Evolutionary conservation across 2,329 filamentous ascomycete genomes (phyloP).

Genomic region (Microcyclospora pomicola): DNA sequence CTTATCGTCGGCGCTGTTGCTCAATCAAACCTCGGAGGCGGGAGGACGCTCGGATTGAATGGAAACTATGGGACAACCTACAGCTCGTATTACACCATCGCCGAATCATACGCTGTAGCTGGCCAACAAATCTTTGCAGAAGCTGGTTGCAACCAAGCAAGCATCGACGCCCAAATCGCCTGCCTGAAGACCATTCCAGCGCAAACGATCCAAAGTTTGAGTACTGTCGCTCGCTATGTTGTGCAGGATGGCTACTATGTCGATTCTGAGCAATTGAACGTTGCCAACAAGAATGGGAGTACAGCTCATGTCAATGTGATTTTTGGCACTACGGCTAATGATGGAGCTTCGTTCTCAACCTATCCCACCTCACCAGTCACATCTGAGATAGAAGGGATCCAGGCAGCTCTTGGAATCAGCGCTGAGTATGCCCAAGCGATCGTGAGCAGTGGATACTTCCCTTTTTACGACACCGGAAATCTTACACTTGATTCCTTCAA

Average conservation of each 20-base stretch:
- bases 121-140: constrained; percentile 39
- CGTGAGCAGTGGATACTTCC: constrained; percentile 37
- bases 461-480: constrained; percentile 35
- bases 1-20: constrained; percentile 33
- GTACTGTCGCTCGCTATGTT: constrained; percentile 36
- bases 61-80: constrained; percentile 47
- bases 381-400: constrained; percentile 29
- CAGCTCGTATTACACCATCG: constrained; percentile 44
- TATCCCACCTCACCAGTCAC: constrained; percentile 34
- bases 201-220: constrained; percentile 26
- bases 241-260: constrained; percentile 47
- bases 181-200: constrained; percentile 39
- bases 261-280: constrained; percentile 35
- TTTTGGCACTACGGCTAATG: constrained; percentile 41
- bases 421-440: constrained; percentile 25
- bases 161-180: constrained; percentile 34
- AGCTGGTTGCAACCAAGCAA: constrained; percentile 38
- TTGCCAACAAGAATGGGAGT: constrained; percentile 29
- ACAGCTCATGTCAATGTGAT: constrained; percentile 41
- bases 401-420: constrained; percentile 34
- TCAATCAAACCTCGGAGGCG: constrained; percentile 42
- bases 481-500: constrained; percentile 44
- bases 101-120: constrained; percentile 35
- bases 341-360: constrained; percentile 41
- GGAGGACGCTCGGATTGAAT: constrained; percentile 40